Evolutionary conservation across 169 alveolate genomes (phyloP).

Genomic region (Plasmodium coatneyi): DNA sequence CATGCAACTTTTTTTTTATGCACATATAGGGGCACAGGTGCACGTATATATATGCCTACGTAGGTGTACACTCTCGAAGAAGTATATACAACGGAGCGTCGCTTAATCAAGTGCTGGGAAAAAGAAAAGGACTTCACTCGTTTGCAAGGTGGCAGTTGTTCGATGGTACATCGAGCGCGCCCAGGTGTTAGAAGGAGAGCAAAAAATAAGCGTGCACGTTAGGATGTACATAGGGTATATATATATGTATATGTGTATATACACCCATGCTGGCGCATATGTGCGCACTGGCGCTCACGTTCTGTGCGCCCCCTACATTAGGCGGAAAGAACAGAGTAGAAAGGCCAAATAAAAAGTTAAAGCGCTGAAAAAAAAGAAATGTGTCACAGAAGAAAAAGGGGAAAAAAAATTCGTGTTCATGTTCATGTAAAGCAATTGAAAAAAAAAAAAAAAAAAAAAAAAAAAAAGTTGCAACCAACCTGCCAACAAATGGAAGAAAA

Average conservation of each 20-base stretch:
- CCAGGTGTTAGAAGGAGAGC: neutral
- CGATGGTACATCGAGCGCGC: neutral
- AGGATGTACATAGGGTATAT: neutral
- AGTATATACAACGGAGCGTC: neutral
- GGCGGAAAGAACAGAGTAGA: neutral
- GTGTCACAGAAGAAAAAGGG: neutral
- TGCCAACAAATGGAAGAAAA: neutral
- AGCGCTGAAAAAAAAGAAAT: neutral
- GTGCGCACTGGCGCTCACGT: neutral
- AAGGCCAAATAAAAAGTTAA: neutral
- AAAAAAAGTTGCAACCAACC: conserved; percentile 4
- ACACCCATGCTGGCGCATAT: neutral
- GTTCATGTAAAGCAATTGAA: neutral
- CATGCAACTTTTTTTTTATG: neutral
- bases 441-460: neutral
- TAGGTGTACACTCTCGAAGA: neutral
- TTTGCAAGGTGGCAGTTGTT: neutral
- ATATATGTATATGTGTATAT: neutral
- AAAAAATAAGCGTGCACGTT: neutral
- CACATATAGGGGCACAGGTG: neutral
- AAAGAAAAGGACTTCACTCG: neutral
- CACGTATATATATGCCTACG: no score
- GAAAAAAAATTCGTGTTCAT: neutral
- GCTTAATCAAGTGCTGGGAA: neutral
- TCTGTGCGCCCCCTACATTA: neutral